Evolutionary conservation across 176 grass and related monocot species (phyloP).

Genomic region (Aegilops umbellulata): DNA sequence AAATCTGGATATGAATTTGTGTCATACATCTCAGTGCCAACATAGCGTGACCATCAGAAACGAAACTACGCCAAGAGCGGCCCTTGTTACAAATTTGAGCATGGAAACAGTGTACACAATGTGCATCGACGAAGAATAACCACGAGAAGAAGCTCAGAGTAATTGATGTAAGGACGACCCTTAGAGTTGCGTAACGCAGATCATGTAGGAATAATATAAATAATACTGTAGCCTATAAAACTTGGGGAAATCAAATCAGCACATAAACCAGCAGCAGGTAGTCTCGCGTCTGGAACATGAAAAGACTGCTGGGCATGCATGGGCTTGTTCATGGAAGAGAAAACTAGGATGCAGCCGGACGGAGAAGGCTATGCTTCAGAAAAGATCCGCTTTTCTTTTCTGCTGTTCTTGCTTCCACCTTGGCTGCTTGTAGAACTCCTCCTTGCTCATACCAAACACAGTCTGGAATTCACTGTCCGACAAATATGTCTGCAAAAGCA

Average conservation of each 20-base stretch:
- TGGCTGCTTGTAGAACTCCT: constrained; percentile 86
- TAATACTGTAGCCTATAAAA: constrained; percentile 36
- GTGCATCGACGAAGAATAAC: not conserved
- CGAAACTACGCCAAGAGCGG: constrained; percentile 26
- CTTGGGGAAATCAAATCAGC: constrained; percentile 2
- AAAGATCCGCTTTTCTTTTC: constrained; percentile 90
- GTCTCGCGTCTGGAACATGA: constrained; percentile 17
- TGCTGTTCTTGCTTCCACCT: constrained; percentile 97
- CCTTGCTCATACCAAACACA: constrained; percentile 63
- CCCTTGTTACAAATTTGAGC: constrained; percentile 25
- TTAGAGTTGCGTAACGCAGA: constrained; percentile 33
- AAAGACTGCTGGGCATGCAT: constrained; percentile 15
- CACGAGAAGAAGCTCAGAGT: constrained; percentile 18
- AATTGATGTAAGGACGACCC: constrained; percentile 15
- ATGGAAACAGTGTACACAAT: constrained; percentile 10
- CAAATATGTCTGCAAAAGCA: constrained; percentile 80
- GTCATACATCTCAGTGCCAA: constrained; percentile 21
- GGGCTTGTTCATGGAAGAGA: constrained; percentile 4
- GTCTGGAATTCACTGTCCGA: constrained; percentile 74
- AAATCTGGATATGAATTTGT: constrained; percentile 12
- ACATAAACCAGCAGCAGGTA: not conserved
- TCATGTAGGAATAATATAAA: constrained; percentile 53
- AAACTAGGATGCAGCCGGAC: constrained; percentile 8
- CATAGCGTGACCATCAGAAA: not conserved
- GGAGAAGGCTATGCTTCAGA: constrained; percentile 36